Evolutionary conservation across 768 basidiomycete genomes (phyloP), one percentile per base, ranked within the genome.

Genomic region (Mycena floridula): DNA sequence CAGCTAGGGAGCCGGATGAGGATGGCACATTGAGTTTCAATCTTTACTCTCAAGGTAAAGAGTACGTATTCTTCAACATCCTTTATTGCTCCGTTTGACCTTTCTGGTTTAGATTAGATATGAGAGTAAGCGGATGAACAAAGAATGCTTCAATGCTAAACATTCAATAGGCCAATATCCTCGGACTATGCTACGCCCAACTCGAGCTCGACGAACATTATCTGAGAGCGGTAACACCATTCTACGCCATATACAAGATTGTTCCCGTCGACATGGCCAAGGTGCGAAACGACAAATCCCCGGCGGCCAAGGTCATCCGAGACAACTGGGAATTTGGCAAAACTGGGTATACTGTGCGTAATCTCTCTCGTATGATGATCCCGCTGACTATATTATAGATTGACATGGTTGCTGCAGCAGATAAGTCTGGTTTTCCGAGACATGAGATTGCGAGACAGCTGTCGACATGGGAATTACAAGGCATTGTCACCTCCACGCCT

Each of bases 151-250:
- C 36, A 28, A 6, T 8, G 26, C 24, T 42, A n/a, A 49, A 25
- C 42, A 18, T 28, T 7, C 20, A 15, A 3, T 48, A 72, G 72
- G 38, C 53, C 27, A 74, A 68, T 48, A 65, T 69, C 12, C 64
- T 76, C 8, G 62, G 60, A 2, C 58, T 77, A 5, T 64, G 63
- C 26, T 76, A 71, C 51, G 73, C 75, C 4, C 60, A 67, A 40
- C 61, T 76, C 7, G 75, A 77, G 53, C 62, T 76, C 8, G 64
- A 73, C n/a, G 63, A 67, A 40, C 62, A 59, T 3, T 64, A 64
- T 40, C 58, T 77, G 20, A 60, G 73, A 15, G 70, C 73, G 4
- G 57, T 67, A 25, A 77, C 75, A 0, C 75, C 75, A 0, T 70
- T 66, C 46, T 77, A 69, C 45, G 59, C 66, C 3, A 43, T 62